A percentile compares a stretch with the other conserved stretches of the same genome.
Conservation (phyloP, 139 green algal species). For the Tetraselmis striata region DNA sequence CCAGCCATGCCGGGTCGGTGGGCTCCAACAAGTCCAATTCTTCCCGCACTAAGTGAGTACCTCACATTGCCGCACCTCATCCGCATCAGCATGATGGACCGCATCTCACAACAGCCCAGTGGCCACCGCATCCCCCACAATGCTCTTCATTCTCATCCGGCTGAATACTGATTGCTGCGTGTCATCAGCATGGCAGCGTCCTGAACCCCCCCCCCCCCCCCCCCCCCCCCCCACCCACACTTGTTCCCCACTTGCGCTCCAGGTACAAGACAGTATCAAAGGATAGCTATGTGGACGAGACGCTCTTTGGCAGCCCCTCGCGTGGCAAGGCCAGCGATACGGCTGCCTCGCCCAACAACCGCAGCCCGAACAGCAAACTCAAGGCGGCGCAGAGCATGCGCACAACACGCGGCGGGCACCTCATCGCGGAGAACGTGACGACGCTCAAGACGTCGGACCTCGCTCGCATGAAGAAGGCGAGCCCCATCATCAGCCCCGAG, state of each 20-base stretch:
- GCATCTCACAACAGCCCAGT: too few relatives aligned
- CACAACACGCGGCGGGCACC: background rate
- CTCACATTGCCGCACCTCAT: too few relatives aligned
- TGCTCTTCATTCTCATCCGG: too few relatives aligned
- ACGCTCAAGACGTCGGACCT: background rate
- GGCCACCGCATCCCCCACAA: too few relatives aligned
- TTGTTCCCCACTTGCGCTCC: too few relatives aligned
- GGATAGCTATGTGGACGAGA: slow-evolving; percentile 42
- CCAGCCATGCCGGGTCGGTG: background rate
- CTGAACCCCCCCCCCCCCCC: too few relatives aligned
- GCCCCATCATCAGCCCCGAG: slow-evolving; percentile 51
- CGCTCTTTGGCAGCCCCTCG: slow-evolving; percentile 33
- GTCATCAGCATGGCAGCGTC: too few relatives aligned
- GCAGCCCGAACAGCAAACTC: background rate
- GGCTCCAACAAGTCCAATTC: background rate
- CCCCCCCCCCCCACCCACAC: too few relatives aligned
- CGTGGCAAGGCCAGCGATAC: background rate
- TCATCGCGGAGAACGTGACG: background rate
- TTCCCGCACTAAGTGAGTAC: too few relatives aligned
- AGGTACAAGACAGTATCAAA: slow-evolving; percentile 36
- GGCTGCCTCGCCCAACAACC: background rate
- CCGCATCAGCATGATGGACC: too few relatives aligned
- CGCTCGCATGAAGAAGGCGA: slow-evolving; percentile 50
- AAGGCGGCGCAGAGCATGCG: background rate
- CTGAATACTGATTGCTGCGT: too few relatives aligned